Evolutionary conservation across 306 rosid species (phyloP).

Genomic region (Echinosophora koreensis): DNA sequence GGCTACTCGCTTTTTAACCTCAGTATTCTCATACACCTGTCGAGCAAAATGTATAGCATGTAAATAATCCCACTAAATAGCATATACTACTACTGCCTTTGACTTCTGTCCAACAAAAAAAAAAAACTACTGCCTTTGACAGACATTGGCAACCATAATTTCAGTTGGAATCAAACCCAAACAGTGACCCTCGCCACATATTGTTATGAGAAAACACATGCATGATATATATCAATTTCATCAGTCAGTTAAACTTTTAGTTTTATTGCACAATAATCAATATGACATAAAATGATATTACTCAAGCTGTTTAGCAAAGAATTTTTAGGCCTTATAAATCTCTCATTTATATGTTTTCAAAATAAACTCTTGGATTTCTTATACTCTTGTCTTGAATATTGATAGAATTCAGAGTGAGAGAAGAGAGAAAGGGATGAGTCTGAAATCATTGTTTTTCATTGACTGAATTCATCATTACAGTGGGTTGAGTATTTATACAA

Average conservation of each 20-base stretch:
- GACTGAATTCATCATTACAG: too few species aligned
- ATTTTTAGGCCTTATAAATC: slow-evolving; percentile 3
- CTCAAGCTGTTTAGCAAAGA: background rate
- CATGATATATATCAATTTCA: slow-evolving; percentile 21
- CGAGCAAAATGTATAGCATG: slow-evolving; percentile 49
- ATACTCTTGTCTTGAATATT: background rate
- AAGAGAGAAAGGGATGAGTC: too few species aligned
- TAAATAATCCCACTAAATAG: slow-evolving; percentile 26
- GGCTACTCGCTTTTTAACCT: slow-evolving; percentile 95
- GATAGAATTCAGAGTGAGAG: too few species aligned
- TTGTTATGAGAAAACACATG: background rate
- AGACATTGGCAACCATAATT: slow-evolving; percentile 18
- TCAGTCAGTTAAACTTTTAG: slow-evolving; percentile 10
- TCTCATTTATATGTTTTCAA: slow-evolving; percentile 22
- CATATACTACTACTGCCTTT: slow-evolving; percentile 9
- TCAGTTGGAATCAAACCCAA: slow-evolving; percentile 26
- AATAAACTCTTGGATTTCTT: background rate
- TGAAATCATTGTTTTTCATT: too few species aligned
- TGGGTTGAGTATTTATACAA: too few species aligned
- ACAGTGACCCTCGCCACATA: slow-evolving; percentile 23
- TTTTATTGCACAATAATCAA: slow-evolving; percentile 5
- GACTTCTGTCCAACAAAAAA: too few species aligned
- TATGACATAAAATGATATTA: slow-evolving; percentile 31
- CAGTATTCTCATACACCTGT: slow-evolving; percentile 96
- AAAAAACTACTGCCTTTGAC: background rate